phyloP scores from a whole-genome alignment of 2,329 filamentous ascomycete species.

The Fusarium nurragi region DNA sequence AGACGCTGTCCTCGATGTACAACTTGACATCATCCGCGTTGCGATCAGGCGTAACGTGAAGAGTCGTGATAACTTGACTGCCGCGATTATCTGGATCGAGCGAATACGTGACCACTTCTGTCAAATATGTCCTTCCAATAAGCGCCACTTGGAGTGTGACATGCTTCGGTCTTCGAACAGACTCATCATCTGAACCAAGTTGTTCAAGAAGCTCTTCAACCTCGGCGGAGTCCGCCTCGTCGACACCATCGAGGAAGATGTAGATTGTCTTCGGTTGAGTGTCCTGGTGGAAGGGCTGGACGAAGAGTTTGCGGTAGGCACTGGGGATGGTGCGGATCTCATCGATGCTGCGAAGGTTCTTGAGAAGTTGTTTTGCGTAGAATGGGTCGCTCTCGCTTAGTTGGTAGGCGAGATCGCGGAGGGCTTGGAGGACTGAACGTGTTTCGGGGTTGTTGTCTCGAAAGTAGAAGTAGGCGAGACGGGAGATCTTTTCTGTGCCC shows the following conservation, averaged over 20 bases:
- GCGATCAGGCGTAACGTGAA: constrained; percentile 56
- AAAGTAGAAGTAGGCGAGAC: constrained; percentile 59
- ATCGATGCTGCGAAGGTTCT: constrained; percentile 48
- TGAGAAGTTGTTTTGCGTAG: constrained; percentile 55
- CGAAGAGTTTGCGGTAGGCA: constrained; percentile 54
- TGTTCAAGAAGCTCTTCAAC: constrained; percentile 51
- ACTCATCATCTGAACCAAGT: constrained; percentile 44
- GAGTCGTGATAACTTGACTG: constrained; percentile 48
- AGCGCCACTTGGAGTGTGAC: constrained; percentile 52
- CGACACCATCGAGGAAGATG: constrained; percentile 58
- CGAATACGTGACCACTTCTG: constrained; percentile 49
- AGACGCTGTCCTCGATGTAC: constrained; percentile 55
- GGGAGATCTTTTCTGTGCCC: constrained; percentile 49
- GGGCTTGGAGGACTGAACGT: constrained; percentile 55
- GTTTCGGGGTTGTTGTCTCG: constrained; percentile 58
- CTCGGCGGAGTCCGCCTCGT: constrained; percentile 55
- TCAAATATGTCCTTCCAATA: constrained; percentile 55
- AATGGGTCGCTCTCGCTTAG: constrained; percentile 56
- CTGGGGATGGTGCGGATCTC: constrained; percentile 57
- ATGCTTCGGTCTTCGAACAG: constrained; percentile 20
- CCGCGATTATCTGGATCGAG: constrained; percentile 49
- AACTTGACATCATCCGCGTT: constrained; percentile 54
- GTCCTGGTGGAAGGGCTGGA: constrained; percentile 51
- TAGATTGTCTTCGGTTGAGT: constrained; percentile 50
- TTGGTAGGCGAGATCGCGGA: constrained; percentile 59